phyloP scores from a whole-genome alignment of 1,139 yeast genomes.

The Candida sp. region DNA sequence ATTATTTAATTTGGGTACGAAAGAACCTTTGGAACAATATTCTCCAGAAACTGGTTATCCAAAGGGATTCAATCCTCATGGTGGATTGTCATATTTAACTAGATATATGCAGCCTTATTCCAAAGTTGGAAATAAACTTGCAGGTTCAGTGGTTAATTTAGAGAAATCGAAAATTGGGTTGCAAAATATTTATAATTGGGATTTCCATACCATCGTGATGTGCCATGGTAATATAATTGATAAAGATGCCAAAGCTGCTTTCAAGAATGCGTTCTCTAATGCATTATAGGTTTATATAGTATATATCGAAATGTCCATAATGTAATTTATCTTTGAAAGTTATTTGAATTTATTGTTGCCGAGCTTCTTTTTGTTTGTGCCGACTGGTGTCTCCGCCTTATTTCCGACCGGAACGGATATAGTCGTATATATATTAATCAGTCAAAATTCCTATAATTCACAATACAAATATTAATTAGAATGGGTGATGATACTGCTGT shows the following conservation, averaged over 20 bases:
- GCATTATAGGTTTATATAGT: not conserved
- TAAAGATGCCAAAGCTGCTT: conserved; percentile 33
- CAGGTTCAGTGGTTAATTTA: conserved; percentile 21
- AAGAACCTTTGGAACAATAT: conserved; percentile 23
- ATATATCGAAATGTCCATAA: not conserved
- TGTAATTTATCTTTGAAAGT: not conserved
- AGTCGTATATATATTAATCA: not conserved
- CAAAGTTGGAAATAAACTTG: conserved; percentile 28
- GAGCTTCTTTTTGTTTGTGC: not conserved
- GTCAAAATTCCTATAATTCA: not conserved
- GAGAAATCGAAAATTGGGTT: conserved; percentile 21
- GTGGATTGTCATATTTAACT: conserved; percentile 36
- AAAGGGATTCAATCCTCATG: conserved; percentile 30
- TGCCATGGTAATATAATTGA: conserved; percentile 60
- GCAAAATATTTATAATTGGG: conserved; percentile 37
- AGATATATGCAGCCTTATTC: conserved; percentile 37
- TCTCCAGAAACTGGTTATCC: conserved; percentile 43
- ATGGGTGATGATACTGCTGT: conserved; percentile 2
- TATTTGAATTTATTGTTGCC: not conserved
- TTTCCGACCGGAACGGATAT: not conserved
- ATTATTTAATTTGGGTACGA: conserved; percentile 43
- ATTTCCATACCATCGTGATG: conserved; percentile 47
- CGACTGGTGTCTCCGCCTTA: not conserved
- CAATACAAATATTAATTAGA: not conserved
- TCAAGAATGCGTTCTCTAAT: conserved; percentile 11